These are phyloP conservation scores for Phalaenopsis hybrid DNA, from an alignment of 116 monocot species.

Conservation along the genomic window DNA sequence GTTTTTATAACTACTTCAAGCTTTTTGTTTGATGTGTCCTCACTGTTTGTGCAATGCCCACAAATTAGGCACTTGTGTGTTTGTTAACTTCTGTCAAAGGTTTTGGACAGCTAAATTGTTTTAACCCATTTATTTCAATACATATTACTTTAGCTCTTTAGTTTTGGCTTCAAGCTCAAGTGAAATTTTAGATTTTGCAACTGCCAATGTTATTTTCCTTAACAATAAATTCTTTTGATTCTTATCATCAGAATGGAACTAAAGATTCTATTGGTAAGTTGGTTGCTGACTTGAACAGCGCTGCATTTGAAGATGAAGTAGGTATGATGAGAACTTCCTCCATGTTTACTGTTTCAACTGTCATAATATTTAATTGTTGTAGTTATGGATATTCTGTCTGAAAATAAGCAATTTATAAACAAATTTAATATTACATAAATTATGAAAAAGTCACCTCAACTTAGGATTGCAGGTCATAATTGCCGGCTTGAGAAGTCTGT, in stretches of 20 bases:
- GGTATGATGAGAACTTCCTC: slow-evolving; percentile 38
- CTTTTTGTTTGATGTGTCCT: background rate
- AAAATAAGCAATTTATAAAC: background rate
- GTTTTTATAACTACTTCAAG: background rate
- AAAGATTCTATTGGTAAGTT: slow-evolving; percentile 84
- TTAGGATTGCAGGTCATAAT: no score
- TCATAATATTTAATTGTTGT: slow-evolving; percentile 1
- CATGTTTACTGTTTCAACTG: background rate
- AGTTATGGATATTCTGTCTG: background rate
- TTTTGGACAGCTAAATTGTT: background rate
- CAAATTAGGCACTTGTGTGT: background rate
- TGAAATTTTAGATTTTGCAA: background rate
- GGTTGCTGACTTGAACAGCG: slow-evolving; percentile 70
- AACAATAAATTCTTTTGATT: slow-evolving; percentile 3
- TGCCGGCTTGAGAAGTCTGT: no score
- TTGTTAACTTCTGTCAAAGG: background rate
- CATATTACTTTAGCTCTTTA: background rate
- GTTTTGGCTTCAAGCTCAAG: background rate
- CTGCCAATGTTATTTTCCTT: background rate
- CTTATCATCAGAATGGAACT: slow-evolving; percentile 63
- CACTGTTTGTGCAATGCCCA: background rate
- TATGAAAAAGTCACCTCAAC: no score
- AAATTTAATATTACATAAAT: no score
- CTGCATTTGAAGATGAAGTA: slow-evolving; percentile 74
- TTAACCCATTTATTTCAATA: background rate